Evolutionary conservation across 306 rosid species (phyloP), one percentile per base, ranked within the genome.

Genomic region (Glycine latifolia): DNA sequence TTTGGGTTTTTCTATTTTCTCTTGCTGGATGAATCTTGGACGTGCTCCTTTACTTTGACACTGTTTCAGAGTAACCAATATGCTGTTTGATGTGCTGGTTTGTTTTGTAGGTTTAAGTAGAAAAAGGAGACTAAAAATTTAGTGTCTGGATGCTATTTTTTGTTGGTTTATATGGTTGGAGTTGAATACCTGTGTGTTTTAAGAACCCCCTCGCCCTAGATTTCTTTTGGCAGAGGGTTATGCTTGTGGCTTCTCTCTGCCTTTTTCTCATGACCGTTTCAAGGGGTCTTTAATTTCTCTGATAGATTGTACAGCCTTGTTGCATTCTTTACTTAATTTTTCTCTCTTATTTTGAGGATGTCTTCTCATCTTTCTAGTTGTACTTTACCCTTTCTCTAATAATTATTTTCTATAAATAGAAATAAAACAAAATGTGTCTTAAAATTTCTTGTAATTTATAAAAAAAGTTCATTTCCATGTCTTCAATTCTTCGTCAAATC

Each of bases 1-100:
- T 77, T 60, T 76, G 31, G 15, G 73, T 55, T 26, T 62, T 63
- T 47, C 74, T 54, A 43, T 59, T 78, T 47, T 75, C 67, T 67
- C 85, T 15, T 69, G 31, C 81, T 4, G 39, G 49, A 59, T 81
- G 67, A 81, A 59, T 26, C 1, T 26, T 26, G 31, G 31, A 26
- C 31, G 31, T 26, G 31, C 31, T 26, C 31, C 31, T 26, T 26
- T 26, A 26, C 31, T 26, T 26, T 26, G 31, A 26, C 31, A 26
- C 31, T 26, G 31, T 26, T 26, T 1, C 31, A 26, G 31, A 26
- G 31, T 26, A 26, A 26, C 31, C 2, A 2, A 26, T 26, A 26
- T 26, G 26, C 26, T 20, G 26, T 20, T 20, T 1, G 2, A 26
- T 26, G 2, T 26, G 31, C 31, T 26, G 31, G 31, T 26, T 26